These are phyloP conservation scores for Plasmodium fragile DNA, from an alignment of 169 alveolate species.

Conservation along the genomic window DNA sequence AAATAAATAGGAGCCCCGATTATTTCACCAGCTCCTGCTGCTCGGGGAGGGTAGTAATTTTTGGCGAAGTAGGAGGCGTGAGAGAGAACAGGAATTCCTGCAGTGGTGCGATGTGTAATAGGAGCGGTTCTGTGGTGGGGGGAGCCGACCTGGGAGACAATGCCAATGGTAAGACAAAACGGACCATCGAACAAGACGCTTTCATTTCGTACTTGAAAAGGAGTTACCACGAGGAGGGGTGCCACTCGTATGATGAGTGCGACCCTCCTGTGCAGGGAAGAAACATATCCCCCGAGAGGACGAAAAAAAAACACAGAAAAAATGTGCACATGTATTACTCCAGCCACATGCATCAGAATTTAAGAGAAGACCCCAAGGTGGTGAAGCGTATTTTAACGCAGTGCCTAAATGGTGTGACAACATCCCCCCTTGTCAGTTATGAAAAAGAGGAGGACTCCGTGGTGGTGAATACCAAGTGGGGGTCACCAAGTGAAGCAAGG, in stretches of 20 bases:
- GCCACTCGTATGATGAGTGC: not conserved
- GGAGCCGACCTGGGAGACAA: not conserved
- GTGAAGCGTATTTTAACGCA: slow-evolving; percentile 13
- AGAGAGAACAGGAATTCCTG: not conserved
- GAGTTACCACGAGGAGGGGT: slow-evolving; percentile 59
- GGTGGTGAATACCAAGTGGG: not conserved
- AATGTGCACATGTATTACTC: slow-evolving; percentile 45
- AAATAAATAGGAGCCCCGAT: slow-evolving; percentile 72
- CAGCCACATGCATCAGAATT: slow-evolving; percentile 52
- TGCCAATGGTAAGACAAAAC: slow-evolving; percentile 32
- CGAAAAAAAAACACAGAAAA: slow-evolving; percentile 47
- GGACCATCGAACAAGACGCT: not conserved
- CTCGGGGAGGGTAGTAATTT: slow-evolving; percentile 82
- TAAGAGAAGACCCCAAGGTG: not conserved
- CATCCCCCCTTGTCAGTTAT: not conserved
- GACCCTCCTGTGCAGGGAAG: not conserved
- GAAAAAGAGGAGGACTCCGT: not conserved
- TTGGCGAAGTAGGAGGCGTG: slow-evolving; percentile 29
- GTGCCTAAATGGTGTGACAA: not conserved
- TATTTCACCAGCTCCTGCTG: slow-evolving; percentile 84
- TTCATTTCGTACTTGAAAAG: slow-evolving; percentile 60
- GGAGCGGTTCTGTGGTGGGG: not conserved
- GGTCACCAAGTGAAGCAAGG: not conserved
- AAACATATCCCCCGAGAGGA: not conserved
- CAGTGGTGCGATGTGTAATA: slow-evolving; percentile 5